Evolutionary conservation across 768 basidiomycete species (phyloP), one percentile per base, ranked within the genome.

Genomic region (Gymnopilus junonius): DNA sequence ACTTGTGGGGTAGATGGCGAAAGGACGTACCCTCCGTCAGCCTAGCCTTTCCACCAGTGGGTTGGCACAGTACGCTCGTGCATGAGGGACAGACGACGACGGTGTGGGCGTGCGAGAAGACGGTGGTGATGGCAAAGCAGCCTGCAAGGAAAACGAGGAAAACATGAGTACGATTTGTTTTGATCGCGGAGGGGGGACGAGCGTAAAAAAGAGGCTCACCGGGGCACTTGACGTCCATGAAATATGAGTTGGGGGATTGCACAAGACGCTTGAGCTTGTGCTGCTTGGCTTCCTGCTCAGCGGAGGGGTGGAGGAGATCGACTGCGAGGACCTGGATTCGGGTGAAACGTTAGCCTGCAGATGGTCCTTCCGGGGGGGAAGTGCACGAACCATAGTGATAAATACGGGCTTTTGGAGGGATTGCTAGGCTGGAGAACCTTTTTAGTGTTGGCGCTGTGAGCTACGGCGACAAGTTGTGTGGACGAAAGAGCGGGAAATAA

Each of bases 201-300:
- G 17, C n/a, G 34, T n/a, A 50, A 34, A 57, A 37, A 51, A 50
- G 58, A 53, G 27, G 81, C 89, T 63, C 65, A 94, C 94, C 95
- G 71, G 97, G 90, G 82, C 97, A 99, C 81, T 99, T 99, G 72
- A 99, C 96, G 74, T 99, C 97, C 97, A 99, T 99, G 83, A 99
- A 99, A 83, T 94, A 99, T 35, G 97, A 99, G 82, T 98, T 95
- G 68, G 97, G 97, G 57, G 91, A 91, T 82, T 98, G 97, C 71
- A 99, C 97, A 72, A 99, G 90, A 77, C 95, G 91, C 88, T 99
- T 99, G 79, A 98, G 93, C 87, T 99, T 99, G 92, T 99, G 97
- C 79, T 88, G 90, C 79, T 84, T 89, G 79, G 82, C 89, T 82
- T 97, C 93, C 71, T 87, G 79, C 77, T 94, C 93, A 69, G 87